Percentiles rank a stretch among this genome's conserved stretches.
Conservation (phyloP, 768 basidiomycete genomes). For the Tricholoma sp. region DNA sequence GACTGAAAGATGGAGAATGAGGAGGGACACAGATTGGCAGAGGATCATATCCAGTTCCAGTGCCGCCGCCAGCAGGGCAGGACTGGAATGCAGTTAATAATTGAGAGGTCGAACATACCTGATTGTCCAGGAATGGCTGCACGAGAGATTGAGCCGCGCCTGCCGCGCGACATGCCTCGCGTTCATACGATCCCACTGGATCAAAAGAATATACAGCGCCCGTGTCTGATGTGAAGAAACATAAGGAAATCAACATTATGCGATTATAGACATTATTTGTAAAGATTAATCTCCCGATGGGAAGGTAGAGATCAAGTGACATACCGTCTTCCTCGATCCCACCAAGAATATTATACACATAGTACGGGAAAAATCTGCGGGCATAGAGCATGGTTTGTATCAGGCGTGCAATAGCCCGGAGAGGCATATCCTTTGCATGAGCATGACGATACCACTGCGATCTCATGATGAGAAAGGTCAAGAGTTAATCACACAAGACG, state of each 20-base stretch:
- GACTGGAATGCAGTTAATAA: conserved; percentile 9
- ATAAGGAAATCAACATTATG: conserved; percentile 1
- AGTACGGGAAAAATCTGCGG: conserved; percentile 97
- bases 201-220: conserved; percentile 99
- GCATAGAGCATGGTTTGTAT: conserved; percentile 98
- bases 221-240: conserved; percentile 49
- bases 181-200: conserved; percentile 97
- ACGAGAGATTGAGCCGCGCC: conserved; percentile 93
- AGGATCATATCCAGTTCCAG: conserved; percentile 32
- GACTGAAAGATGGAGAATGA: conserved; percentile 14
- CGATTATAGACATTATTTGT: conserved; percentile 2
- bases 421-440: conserved; percentile 96
- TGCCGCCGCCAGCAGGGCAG: conserved; percentile 14
- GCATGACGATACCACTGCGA: conserved; percentile 94
- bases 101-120: conserved; percentile 55
- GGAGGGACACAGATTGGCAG: conserved; percentile 41
- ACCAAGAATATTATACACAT: conserved; percentile 93
- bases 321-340: conserved; percentile 95
- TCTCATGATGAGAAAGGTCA: neutral
- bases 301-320: conserved; percentile 25
- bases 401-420: conserved; percentile 93
- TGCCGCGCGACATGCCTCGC: conserved; percentile 93
- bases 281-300: conserved; percentile 17
- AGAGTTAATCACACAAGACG: conserved; percentile 18
- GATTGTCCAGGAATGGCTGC: conserved; percentile 98